phyloP scores from a whole-genome alignment of 1,284 basidiomycete genomes.

The Neotropicomus parvogracilis region DNA sequence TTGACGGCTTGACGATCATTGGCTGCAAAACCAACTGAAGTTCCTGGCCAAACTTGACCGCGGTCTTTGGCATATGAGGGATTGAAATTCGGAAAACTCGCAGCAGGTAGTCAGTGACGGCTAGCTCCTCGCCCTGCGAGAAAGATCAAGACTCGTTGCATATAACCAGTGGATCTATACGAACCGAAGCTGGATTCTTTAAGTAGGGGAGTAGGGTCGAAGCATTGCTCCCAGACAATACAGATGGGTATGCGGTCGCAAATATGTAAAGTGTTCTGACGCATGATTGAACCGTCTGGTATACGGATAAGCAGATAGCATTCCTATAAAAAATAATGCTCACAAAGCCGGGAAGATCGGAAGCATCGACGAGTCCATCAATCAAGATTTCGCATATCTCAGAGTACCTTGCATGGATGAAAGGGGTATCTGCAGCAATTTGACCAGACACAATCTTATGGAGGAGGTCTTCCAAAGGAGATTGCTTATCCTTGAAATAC shows the following conservation, averaged over 20 bases:
- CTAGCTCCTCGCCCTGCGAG: conserved; percentile 73
- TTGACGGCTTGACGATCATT: conserved; percentile 81
- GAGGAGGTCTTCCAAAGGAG: conserved; percentile 80
- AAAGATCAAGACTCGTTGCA: conserved; percentile 1
- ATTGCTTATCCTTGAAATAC: conserved; percentile 77
- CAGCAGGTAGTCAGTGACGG: conserved; percentile 78
- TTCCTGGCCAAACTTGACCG: conserved; percentile 81
- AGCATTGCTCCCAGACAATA: conserved; percentile 79
- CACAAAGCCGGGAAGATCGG: conserved; percentile 74
- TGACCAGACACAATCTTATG: conserved; percentile 66
- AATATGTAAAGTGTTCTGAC: conserved; percentile 83
- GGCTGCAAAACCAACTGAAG: conserved; percentile 78
- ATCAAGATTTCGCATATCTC: conserved; percentile 83
- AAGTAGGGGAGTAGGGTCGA: conserved; percentile 83
- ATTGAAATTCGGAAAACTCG: conserved; percentile 85
- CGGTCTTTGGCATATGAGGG: conserved; percentile 84
- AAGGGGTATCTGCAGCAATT: conserved; percentile 35
- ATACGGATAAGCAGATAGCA: background rate
- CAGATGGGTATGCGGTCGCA: conserved; percentile 72
- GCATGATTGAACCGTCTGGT: conserved; percentile 74
- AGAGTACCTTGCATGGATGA: conserved; percentile 60
- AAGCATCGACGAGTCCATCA: conserved; percentile 82
- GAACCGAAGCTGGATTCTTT: conserved; percentile 72
- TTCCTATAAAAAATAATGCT: conserved; percentile 30
- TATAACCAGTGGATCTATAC: conserved; percentile 15